Evolutionary conservation across 2,329 filamentous ascomycete species (phyloP).

Genomic region (Scytalidium lignicola): DNA sequence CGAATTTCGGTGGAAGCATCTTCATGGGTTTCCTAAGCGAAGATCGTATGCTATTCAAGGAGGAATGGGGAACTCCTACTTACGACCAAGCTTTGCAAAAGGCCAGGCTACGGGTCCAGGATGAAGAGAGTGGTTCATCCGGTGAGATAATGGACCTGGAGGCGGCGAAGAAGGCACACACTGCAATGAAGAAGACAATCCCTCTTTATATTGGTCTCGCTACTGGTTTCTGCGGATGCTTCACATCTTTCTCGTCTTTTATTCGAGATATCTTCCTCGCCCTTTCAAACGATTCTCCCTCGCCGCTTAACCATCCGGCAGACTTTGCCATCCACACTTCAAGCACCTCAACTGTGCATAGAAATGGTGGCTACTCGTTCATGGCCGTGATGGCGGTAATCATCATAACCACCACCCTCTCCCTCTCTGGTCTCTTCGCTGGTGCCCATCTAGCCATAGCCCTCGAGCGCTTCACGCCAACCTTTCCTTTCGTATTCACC

Average conservation of each 20-base stretch:
- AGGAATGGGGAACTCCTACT: slow-evolving; percentile 53
- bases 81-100: slow-evolving; percentile 32
- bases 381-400: slow-evolving; percentile 73
- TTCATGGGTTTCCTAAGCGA: slow-evolving; percentile 83
- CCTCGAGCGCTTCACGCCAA: slow-evolving; percentile 53
- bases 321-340: slow-evolving; percentile 26
- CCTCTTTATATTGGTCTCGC: slow-evolving; percentile 83
- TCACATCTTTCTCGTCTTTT: slow-evolving; percentile 86
- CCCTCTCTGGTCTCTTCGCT: slow-evolving; percentile 61
- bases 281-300: slow-evolving; percentile 66
- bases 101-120: slow-evolving; percentile 28
- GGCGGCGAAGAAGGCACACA: slow-evolving; percentile 51
- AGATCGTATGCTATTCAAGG: slow-evolving; percentile 68
- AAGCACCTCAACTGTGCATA: slow-evolving; percentile 34
- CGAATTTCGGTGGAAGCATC: slow-evolving; percentile 77
- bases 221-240: slow-evolving; percentile 83
- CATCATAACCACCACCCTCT: slow-evolving; percentile 67
- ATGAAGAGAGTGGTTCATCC: slow-evolving; percentile 32
- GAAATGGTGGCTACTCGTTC: slow-evolving; percentile 75
- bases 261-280: slow-evolving; percentile 76
- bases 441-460: slow-evolving; percentile 72
- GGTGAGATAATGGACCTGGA: slow-evolving; percentile 30
- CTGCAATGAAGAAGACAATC: slow-evolving; percentile 73
- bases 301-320: slow-evolving; percentile 37
- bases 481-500: slow-evolving; percentile 50